phyloP scores from a whole-genome alignment of 2,329 filamentous ascomycete genomes.

The Exophiala oligosperma region DNA sequence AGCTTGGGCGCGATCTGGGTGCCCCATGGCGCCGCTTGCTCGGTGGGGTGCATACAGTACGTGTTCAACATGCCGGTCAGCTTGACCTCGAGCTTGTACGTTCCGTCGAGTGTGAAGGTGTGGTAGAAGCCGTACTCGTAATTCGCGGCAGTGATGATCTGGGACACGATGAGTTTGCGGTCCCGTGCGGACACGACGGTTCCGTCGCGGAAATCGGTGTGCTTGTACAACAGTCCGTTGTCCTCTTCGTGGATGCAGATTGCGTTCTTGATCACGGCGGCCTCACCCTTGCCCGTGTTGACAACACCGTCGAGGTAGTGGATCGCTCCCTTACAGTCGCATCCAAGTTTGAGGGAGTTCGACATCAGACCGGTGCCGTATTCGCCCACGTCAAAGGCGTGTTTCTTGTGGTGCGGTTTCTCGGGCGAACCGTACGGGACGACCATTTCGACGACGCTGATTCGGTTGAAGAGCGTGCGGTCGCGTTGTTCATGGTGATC shows the following conservation, averaged over 20 bases:
- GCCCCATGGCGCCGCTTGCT: conserved; percentile 84
- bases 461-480: conserved; percentile 80
- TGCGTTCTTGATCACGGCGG: conserved; percentile 84
- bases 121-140: conserved; percentile 90
- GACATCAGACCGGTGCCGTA: conserved; percentile 52
- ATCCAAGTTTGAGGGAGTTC: conserved; percentile 47
- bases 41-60: conserved; percentile 75
- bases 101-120: conserved; percentile 91
- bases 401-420: conserved; percentile 49
- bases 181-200: conserved; percentile 82
- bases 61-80: conserved; percentile 93
- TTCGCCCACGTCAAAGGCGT: conserved; percentile 49
- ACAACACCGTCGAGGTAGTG: conserved; percentile 84
- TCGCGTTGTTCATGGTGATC: conserved; percentile 68
- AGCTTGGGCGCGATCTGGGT: conserved; percentile 89
- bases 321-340: conserved; percentile 79
- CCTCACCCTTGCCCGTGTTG: conserved; percentile 59
- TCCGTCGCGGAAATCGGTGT: conserved; percentile 89
- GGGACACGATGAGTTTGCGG: conserved; percentile 81
- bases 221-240: conserved; percentile 87
- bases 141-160: conserved; percentile 93
- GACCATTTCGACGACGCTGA: conserved; percentile 91
- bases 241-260: conserved; percentile 97
- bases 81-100: conserved; percentile 87
- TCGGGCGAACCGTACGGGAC: conserved; percentile 66